phyloP scores from a whole-genome alignment of 169 alveolate species.

The Plasmodium blacklocki region DNA sequence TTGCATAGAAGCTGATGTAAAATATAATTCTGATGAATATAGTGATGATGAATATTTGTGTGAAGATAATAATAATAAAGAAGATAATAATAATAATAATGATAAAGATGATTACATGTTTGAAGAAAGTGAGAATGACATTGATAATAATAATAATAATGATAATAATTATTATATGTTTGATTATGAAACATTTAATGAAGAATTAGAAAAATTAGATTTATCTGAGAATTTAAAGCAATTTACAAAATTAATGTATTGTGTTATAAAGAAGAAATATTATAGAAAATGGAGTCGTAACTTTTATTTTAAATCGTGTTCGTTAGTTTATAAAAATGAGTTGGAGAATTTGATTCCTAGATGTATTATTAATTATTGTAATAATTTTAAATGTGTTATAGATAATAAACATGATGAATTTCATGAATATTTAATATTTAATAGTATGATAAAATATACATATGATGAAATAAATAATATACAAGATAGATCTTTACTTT shows the following conservation, averaged over 20 bases:
- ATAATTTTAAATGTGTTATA: slow-evolving; percentile 34
- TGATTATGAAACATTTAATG: slow-evolving; percentile 44
- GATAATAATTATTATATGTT: slow-evolving; percentile 12
- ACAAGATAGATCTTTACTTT: slow-evolving; percentile 33
- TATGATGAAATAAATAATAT: slow-evolving; percentile 50
- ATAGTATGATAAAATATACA: slow-evolving; percentile 26
- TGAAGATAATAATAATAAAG: neutral
- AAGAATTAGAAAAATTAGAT: slow-evolving; percentile 54
- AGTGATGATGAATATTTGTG: slow-evolving; percentile 1
- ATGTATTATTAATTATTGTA: slow-evolving; percentile 57
- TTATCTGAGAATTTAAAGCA: slow-evolving; percentile 37
- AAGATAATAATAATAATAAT: slow-evolving; percentile 2
- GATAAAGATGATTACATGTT: slow-evolving; percentile 13
- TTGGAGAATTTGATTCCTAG: slow-evolving; percentile 54
- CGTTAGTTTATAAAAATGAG: slow-evolving; percentile 67
- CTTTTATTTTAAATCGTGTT: slow-evolving; percentile 65
- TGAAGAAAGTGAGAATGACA: slow-evolving; percentile 4
- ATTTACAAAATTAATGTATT: slow-evolving; percentile 67
- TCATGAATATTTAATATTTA: slow-evolving; percentile 55
- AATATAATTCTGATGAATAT: slow-evolving; percentile 59
- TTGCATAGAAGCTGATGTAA: slow-evolving; percentile 55
- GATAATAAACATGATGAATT: slow-evolving; percentile 31
- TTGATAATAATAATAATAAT: neutral
- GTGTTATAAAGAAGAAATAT: slow-evolving; percentile 62
- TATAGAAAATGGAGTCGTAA: slow-evolving; percentile 60